phyloP scores from a whole-genome alignment of 495 filamentous ascomycete species.

The Penicillium turbatum region DNA sequence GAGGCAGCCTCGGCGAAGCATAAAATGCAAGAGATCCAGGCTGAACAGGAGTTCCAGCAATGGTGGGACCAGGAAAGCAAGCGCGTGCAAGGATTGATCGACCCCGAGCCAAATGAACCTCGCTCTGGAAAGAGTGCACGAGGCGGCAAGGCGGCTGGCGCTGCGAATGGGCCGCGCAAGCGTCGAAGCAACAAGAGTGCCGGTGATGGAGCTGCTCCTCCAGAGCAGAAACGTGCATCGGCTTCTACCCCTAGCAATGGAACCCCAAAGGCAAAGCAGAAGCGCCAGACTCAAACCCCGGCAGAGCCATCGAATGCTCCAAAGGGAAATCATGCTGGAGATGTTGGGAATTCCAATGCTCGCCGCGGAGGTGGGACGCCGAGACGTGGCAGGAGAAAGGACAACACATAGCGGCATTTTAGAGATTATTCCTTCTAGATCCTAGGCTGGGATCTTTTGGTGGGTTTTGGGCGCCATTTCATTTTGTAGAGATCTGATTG shows the following conservation, averaged over 20 bases:
- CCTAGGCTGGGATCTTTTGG: too few relatives aligned
- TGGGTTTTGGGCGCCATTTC: too few relatives aligned
- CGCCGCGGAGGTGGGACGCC: conserved; percentile 17
- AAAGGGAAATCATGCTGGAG: conserved; percentile 3
- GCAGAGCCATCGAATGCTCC: conserved; percentile 1
- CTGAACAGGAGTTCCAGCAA: conserved; percentile 92
- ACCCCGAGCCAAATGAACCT: conserved; percentile 48
- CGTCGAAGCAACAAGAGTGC: conserved; percentile 27
- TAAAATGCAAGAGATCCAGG: conserved; percentile 87
- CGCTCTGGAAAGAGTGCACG: conserved; percentile 27
- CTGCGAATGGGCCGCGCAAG: conserved; percentile 22
- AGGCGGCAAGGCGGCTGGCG: conserved; percentile 17
- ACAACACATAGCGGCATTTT: neutral
- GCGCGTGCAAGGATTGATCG: conserved; percentile 56
- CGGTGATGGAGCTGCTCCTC: conserved; percentile 6
- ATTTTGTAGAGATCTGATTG: too few relatives aligned
- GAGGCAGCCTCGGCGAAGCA: conserved; percentile 79
- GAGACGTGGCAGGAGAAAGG: conserved; percentile 14
- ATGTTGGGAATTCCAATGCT: conserved; percentile 6
- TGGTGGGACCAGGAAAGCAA: conserved; percentile 96
- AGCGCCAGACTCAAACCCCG: conserved; percentile 3
- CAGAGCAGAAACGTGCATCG: conserved; percentile 3
- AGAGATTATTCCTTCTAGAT: too few relatives aligned
- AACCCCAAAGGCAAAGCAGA: conserved; percentile 13
- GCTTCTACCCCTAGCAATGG: neutral